phyloP scores from a whole-genome alignment of 164 flowering plant species.

The Macadamia tetraphylla region DNA sequence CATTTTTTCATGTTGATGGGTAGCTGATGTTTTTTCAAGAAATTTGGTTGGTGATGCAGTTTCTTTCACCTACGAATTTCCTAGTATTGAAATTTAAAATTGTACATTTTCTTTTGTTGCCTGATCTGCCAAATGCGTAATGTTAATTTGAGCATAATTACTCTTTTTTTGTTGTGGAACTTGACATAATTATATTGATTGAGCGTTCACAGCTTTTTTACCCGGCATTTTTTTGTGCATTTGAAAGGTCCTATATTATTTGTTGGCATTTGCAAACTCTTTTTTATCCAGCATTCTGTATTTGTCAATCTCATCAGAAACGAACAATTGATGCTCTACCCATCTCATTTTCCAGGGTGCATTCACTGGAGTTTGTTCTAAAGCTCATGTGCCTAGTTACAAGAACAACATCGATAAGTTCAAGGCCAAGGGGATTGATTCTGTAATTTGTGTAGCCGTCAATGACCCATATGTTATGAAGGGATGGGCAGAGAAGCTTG shows the following conservation, averaged over 20 bases:
- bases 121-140: too few species aligned
- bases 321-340: not conserved
- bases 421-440: constrained; percentile 89
- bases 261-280: too few species aligned
- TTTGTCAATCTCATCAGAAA: too few species aligned
- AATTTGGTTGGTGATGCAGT: too few species aligned
- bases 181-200: too few species aligned
- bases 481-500: constrained; percentile 90
- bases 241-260: too few species aligned
- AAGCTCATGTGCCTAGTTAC: constrained; percentile 91
- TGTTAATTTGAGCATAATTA: too few species aligned
- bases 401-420: constrained; percentile 74
- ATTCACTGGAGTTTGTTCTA: constrained; percentile 86
- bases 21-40: not conserved
- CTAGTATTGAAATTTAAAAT: too few species aligned
- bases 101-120: too few species aligned
- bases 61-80: too few species aligned
- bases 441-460: constrained; percentile 86
- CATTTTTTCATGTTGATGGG: not conserved
- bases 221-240: not conserved
- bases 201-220: not conserved
- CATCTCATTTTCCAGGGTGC: constrained; percentile 60
- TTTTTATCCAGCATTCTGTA: too few species aligned
- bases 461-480: constrained; percentile 90
- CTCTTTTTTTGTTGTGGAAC: too few species aligned